These are phyloP conservation scores for Craspedostauros australis DNA, from an alignment of 108 stramenopile genomes.

Conservation along the genomic window DNA sequence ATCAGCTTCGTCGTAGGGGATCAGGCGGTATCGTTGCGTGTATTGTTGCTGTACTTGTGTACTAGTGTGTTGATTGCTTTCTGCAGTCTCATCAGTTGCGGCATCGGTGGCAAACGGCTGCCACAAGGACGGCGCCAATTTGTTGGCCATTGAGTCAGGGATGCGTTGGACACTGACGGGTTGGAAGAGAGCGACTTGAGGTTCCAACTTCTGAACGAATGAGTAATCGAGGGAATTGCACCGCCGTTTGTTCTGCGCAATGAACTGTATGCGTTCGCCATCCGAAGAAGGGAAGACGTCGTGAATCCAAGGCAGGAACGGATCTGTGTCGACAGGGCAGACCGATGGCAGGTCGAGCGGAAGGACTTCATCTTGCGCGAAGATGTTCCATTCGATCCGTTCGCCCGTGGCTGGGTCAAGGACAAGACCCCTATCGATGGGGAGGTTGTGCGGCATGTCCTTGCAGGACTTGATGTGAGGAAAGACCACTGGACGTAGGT, in stretches of 20 bases:
- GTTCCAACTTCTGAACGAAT: constrained; percentile 47
- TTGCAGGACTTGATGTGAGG: constrained; percentile 40
- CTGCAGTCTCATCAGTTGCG: not conserved
- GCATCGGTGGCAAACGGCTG: constrained; percentile 3
- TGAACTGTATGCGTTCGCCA: constrained; percentile 47
- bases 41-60: too few species aligned
- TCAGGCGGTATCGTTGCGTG: constrained; percentile 41
- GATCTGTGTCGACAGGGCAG: constrained; percentile 70
- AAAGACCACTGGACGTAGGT: constrained; percentile 27
- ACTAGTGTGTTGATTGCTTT: not conserved
- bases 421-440: constrained; percentile 49
- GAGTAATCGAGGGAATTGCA: constrained; percentile 45
- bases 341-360: constrained; percentile 31
- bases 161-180: constrained; percentile 50
- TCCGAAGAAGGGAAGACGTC: constrained; percentile 54
- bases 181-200: constrained; percentile 69
- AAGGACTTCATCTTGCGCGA: constrained; percentile 33
- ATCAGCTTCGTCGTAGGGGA: constrained; percentile 44
- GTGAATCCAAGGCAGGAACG: constrained; percentile 73
- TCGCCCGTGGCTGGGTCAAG: constrained; percentile 17
- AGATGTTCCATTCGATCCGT: constrained; percentile 39
- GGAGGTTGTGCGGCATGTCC: constrained; percentile 56
- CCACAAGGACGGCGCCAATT: constrained; percentile 55
- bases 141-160: constrained; percentile 12
- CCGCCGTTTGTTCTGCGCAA: constrained; percentile 73